Conservation (phyloP, 2,329 filamentous ascomycete species). For the Cladosporium sp. region DNA sequence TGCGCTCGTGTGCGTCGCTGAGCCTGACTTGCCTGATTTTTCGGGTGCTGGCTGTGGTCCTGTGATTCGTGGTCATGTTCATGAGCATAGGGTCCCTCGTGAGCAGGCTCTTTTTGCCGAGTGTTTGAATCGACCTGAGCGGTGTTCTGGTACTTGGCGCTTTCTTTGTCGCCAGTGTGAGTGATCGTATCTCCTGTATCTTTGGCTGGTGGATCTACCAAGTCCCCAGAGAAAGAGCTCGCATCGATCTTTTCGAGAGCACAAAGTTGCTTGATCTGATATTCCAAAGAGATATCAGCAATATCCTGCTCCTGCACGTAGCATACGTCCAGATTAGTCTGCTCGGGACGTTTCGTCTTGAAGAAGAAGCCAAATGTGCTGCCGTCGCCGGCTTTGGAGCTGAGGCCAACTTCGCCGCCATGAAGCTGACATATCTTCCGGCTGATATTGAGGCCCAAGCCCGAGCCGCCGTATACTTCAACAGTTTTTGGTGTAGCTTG, state of each 20-base stretch:
- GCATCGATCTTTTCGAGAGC: too few relatives aligned
- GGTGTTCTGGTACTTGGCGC: too few relatives aligned
- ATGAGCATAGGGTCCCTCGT: background rate
- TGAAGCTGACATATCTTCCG: conserved; percentile 45
- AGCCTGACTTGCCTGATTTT: background rate
- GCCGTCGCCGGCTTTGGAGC: conserved; percentile 37
- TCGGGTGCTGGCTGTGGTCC: background rate
- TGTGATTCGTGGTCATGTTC: background rate
- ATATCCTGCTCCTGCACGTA: too few relatives aligned
- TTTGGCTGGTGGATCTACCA: too few relatives aligned
- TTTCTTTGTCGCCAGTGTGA: too few relatives aligned
- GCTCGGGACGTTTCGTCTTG: background rate
- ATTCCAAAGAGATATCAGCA: too few relatives aligned
- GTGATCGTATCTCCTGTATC: too few relatives aligned
- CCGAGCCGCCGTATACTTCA: conserved; percentile 46
- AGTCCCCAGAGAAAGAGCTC: too few relatives aligned
- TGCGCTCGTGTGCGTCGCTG: conserved; percentile 20
- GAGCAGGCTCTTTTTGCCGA: background rate
- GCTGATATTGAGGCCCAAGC: conserved; percentile 48
- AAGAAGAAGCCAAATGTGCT: conserved; percentile 49
- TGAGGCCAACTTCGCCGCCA: conserved; percentile 49
- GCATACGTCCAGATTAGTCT: conserved; percentile 8
- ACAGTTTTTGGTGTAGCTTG: conserved; percentile 38
- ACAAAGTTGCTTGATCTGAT: too few relatives aligned
- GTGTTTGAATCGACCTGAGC: too few relatives aligned